These are phyloP conservation scores for Picochlorum sp. DNA, from an alignment of 139 green algal genomes.

Conservation along the genomic window DNA sequence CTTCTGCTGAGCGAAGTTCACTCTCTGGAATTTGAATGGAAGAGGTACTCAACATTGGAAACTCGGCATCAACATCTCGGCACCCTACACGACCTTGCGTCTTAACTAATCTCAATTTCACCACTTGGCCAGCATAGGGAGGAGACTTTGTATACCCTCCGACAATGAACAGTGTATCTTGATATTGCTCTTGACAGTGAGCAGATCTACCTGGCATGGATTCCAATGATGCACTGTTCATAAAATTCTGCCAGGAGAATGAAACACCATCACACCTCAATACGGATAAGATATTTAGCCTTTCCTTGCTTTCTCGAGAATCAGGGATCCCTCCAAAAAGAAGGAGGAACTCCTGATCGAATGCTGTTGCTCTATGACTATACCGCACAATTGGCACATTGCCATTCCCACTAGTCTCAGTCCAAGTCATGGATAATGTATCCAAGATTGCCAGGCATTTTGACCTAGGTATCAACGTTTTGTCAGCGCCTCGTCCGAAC, in stretches of 20 bases:
- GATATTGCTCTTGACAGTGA: neutral
- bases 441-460: neutral
- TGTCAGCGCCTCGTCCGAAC: neutral
- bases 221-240: no score
- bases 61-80: no score
- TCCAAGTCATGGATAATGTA: neutral
- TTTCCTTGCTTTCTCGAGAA: no score
- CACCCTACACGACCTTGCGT: no score
- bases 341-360: neutral
- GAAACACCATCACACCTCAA: no score
- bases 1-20: no score
- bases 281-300: no score
- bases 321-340: neutral
- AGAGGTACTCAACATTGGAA: no score
- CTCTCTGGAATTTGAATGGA: no score
- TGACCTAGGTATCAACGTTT: neutral
- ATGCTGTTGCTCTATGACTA: neutral
- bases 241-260: no score
- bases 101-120: no score
- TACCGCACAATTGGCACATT: neutral
- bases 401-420: neutral
- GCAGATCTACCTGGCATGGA: neutral
- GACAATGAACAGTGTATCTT: neutral
- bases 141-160: neutral
- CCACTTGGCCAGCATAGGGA: no score